Conservation (phyloP, 2,329 filamentous ascomycete species). For the Aureobasidium zeae region DNA sequence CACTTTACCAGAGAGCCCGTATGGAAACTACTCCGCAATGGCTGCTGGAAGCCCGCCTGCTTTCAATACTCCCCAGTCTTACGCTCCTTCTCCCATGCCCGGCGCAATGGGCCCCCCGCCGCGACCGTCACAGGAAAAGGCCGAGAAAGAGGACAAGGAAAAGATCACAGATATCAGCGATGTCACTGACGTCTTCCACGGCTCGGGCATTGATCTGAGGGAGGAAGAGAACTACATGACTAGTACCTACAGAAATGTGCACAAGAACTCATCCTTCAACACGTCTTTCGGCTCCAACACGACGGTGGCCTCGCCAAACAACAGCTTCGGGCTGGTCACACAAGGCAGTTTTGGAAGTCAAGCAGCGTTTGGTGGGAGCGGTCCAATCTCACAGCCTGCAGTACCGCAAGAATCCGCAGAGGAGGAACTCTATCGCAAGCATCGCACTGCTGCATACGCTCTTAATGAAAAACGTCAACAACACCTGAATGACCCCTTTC, state of each 20-base stretch:
- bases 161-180: slow-evolving; percentile 57
- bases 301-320: slow-evolving; percentile 29
- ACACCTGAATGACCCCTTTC: slow-evolving; percentile 65
- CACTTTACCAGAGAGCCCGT: slow-evolving; percentile 15
- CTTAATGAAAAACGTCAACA: slow-evolving; percentile 53
- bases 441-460: slow-evolving; percentile 55
- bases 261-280: slow-evolving; percentile 20
- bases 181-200: slow-evolving; percentile 71
- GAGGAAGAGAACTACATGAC: slow-evolving; percentile 79
- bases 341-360: slow-evolving; percentile 30
- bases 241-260: slow-evolving; percentile 43
- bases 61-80: slow-evolving; percentile 48
- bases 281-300: slow-evolving; percentile 28
- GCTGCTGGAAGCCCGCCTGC: slow-evolving; percentile 23
- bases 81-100: slow-evolving; percentile 23
- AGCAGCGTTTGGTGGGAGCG: slow-evolving; percentile 33
- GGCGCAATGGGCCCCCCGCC: slow-evolving; percentile 56
- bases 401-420: slow-evolving; percentile 57
- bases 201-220: slow-evolving; percentile 76
- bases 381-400: slow-evolving; percentile 43
- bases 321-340: slow-evolving; percentile 39
- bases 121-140: slow-evolving; percentile 42
- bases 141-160: slow-evolving; percentile 47
- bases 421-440: slow-evolving; percentile 56
- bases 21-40: slow-evolving; percentile 16